Conservation (phyloP, 768 basidiomycete genomes). For the Udeniomyces megalosporus region DNA sequence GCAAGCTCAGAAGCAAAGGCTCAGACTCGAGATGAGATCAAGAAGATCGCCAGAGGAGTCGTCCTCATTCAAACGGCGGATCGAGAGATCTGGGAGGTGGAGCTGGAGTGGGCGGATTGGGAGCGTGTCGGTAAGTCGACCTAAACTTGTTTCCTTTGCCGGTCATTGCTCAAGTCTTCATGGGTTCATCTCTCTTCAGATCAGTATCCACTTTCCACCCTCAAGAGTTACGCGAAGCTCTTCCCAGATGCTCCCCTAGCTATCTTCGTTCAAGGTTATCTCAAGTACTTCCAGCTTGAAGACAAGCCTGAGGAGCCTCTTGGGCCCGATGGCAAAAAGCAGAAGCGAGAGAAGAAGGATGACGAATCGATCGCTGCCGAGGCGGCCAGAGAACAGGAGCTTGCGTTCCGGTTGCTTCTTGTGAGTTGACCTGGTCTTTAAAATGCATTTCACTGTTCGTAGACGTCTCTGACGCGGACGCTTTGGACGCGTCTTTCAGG, state of each 20-base stretch:
- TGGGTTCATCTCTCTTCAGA: slow-evolving; percentile 36
- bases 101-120: slow-evolving; percentile 56
- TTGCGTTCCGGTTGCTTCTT: slow-evolving; percentile 5
- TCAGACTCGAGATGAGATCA: slow-evolving; percentile 43
- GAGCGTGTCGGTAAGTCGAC: slow-evolving; percentile 45
- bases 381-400: slow-evolving; percentile 11
- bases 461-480: not conserved
- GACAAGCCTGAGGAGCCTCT: not conserved
- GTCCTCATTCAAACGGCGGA: slow-evolving; percentile 61
- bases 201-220: slow-evolving; percentile 41
- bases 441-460: not conserved
- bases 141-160: not conserved
- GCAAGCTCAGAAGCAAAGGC: slow-evolving; percentile 21
- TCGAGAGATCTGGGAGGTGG: slow-evolving; percentile 64
- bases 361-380: slow-evolving; percentile 15
- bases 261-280: slow-evolving; percentile 48
- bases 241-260: slow-evolving; percentile 50
- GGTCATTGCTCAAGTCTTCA: too few species aligned
- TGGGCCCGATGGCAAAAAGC: slow-evolving; percentile 18
- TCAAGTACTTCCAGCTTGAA: slow-evolving; percentile 41
- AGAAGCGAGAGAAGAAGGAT: slow-evolving; percentile 33
- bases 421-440: not conserved
- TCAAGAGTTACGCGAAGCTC: slow-evolving; percentile 46
- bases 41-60: slow-evolving; percentile 55
- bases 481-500: not conserved